A percentile compares a stretch with the other conserved stretches of the same genome.
Conservation (phyloP, 768 basidiomycete genomes). For the Xanthoconium stramineum region DNA sequence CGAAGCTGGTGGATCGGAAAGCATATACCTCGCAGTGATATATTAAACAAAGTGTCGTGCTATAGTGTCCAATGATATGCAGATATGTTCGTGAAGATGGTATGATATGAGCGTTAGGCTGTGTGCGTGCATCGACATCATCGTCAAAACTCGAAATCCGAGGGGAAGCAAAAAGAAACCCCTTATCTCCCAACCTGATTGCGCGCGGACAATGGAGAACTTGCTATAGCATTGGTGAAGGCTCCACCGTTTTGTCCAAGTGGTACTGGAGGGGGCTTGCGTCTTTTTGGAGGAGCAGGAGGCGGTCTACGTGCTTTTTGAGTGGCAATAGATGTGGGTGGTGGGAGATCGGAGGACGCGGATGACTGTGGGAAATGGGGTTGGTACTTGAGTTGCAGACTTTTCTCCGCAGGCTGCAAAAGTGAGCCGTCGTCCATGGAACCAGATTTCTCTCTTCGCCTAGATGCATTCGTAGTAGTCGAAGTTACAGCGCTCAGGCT, state of each 20-base stretch:
- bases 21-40: constrained; percentile 13
- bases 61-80: constrained; percentile 25
- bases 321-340: constrained; percentile 18
- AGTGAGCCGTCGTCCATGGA: constrained; percentile 28
- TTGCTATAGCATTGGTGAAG: constrained; percentile 58
- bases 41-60: constrained; percentile 13
- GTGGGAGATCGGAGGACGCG: constrained; percentile 14
- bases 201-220: constrained; percentile 30
- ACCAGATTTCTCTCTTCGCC: constrained; percentile 24
- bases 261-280: constrained; percentile 73
- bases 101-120: too few species aligned
- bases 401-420: constrained; percentile 17
- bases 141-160: neutral
- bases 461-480: constrained; percentile 15
- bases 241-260: constrained; percentile 46
- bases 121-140: too few species aligned
- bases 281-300: constrained; percentile 63
- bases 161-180: constrained; percentile 1
- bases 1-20: constrained; percentile 5
- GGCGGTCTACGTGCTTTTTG: constrained; percentile 48
- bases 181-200: constrained; percentile 18
- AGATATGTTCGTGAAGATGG: constrained; percentile 16
- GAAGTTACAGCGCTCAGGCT: constrained; percentile 31
- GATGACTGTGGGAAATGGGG: constrained; percentile 19
- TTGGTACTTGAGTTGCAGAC: constrained; percentile 14